These are phyloP conservation scores for Sphaerostilbella broomeana DNA, from an alignment of 2,329 filamentous ascomycete species.

Conservation along the genomic window DNA sequence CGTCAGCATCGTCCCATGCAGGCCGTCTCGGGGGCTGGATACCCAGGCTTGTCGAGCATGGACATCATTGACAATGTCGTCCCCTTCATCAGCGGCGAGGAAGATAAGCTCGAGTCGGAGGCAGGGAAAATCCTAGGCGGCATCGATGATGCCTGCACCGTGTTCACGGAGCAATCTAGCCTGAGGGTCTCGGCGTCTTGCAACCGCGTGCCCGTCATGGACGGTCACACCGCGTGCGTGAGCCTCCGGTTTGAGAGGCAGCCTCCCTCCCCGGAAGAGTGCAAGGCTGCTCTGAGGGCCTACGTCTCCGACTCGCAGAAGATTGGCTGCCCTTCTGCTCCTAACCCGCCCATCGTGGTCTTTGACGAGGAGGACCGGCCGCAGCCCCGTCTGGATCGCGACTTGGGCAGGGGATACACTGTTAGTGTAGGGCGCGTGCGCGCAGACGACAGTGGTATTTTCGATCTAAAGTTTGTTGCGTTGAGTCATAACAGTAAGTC, in stretches of 20 bases:
- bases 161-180: conserved; percentile 66
- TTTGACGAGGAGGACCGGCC: conserved; percentile 87
- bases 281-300: conserved; percentile 69
- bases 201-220: conserved; percentile 89
- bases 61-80: conserved; percentile 96
- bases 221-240: conserved; percentile 93
- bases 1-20: conserved; percentile 81
- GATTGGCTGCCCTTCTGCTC: conserved; percentile 82
- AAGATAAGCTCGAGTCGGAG: conserved; percentile 93
- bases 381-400: conserved; percentile 83
- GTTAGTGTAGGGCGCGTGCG: conserved; percentile 84
- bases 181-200: conserved; percentile 81
- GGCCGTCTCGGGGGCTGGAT: conserved; percentile 87
- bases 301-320: conserved; percentile 78
- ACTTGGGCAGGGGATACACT: conserved; percentile 79
- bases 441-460: conserved; percentile 80
- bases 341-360: conserved; percentile 72
- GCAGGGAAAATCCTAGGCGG: conserved; percentile 87
- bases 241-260: conserved; percentile 74
- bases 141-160: conserved; percentile 64
- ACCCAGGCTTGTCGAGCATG: conserved; percentile 86
- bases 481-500: conserved; percentile 70
- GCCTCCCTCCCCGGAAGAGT: conserved; percentile 68
- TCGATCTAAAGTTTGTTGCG: conserved; percentile 92
- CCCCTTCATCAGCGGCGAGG: conserved; percentile 86